phyloP scores from a whole-genome alignment of 495 filamentous ascomycete genomes.

The Penicillium manginii region DNA sequence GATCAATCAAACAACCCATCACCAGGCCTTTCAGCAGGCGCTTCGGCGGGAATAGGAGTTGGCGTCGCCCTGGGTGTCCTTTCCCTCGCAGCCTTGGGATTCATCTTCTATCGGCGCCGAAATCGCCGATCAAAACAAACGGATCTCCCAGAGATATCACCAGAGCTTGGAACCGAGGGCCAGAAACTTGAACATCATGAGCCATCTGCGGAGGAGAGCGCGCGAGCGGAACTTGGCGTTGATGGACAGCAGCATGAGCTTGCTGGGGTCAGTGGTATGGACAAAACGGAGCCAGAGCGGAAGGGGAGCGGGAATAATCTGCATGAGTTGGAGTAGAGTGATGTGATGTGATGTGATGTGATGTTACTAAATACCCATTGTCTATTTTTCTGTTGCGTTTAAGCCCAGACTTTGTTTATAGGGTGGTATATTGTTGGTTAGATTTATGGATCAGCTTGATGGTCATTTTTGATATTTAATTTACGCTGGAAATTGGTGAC shows the following conservation, averaged over 20 bases:
- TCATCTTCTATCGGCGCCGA: not conserved
- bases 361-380: too few relatives aligned
- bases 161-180: not conserved
- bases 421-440: too few relatives aligned
- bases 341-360: not conserved
- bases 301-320: not conserved
- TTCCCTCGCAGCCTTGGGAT: not conserved
- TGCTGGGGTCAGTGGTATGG: not conserved
- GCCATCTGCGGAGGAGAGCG: not conserved
- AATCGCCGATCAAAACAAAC: not conserved
- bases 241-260: not conserved
- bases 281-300: not conserved
- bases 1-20: too few relatives aligned
- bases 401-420: too few relatives aligned
- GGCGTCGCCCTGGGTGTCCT: not conserved
- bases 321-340: not conserved
- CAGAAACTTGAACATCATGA: conserved; percentile 5
- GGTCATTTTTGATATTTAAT: too few relatives aligned
- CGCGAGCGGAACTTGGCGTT: not conserved
- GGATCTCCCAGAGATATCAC: not conserved
- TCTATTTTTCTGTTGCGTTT: too few relatives aligned
- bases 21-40: not conserved
- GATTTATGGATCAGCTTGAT: too few relatives aligned
- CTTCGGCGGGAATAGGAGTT: not conserved
- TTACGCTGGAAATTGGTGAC: too few relatives aligned